Evolutionary conservation across 202 grass and related monocot genomes (phyloP).

Genomic region (Carex sylvatica): DNA sequence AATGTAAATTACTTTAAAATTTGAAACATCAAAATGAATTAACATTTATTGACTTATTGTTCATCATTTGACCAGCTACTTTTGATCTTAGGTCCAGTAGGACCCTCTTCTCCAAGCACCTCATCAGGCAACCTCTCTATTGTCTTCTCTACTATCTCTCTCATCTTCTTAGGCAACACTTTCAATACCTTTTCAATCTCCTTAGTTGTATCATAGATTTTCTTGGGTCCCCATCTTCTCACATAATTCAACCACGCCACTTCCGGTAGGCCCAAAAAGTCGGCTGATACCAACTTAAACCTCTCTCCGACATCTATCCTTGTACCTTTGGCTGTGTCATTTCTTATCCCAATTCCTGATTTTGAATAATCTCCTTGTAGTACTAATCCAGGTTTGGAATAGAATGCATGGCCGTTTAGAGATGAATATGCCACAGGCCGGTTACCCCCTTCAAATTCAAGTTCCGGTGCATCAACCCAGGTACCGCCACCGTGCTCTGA

Average conservation of each 20-base stretch:
- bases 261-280: constrained; percentile 50
- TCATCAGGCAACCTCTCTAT: constrained; percentile 43
- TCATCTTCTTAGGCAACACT: constrained; percentile 42
- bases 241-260: constrained; percentile 62
- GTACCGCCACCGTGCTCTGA: constrained; percentile 57
- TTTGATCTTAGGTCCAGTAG: constrained; percentile 72
- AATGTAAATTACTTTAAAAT: too few relatives aligned
- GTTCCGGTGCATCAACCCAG: constrained; percentile 65
- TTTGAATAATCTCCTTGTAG: constrained; percentile 51
- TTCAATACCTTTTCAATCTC: constrained; percentile 55
- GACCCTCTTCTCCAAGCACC: constrained; percentile 53
- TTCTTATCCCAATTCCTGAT: constrained; percentile 72
- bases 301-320: constrained; percentile 41
- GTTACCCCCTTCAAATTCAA: constrained; percentile 48
- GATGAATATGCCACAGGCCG: constrained; percentile 58
- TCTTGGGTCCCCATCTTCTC: constrained; percentile 76
- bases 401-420: constrained; percentile 66
- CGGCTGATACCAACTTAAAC: constrained; percentile 58
- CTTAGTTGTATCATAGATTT: constrained; percentile 56
- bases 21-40: too few relatives aligned
- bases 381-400: constrained; percentile 47
- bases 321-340: constrained; percentile 61
- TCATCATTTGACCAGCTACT: constrained; percentile 70
- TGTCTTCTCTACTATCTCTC: constrained; percentile 39
- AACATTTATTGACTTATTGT: not conserved